phyloP scores from a whole-genome alignment of 495 filamentous ascomycete species.

The Penicillium waksmanii region DNA sequence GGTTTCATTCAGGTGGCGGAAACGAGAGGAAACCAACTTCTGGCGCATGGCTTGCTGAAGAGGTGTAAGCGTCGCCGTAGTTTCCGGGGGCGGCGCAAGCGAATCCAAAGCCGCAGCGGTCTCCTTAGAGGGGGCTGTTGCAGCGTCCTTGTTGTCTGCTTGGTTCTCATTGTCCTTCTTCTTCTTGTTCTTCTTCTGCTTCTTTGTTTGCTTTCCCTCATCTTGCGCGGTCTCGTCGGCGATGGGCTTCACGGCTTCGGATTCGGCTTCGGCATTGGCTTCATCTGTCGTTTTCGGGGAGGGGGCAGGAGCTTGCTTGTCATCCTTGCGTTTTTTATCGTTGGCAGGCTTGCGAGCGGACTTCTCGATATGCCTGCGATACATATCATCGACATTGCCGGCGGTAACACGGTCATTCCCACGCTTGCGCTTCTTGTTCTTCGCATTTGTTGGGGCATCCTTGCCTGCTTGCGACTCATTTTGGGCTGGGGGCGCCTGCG shows the following conservation, averaged over 20 bases:
- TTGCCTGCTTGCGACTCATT: constrained; percentile 30
- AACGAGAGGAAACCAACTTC: constrained; percentile 90
- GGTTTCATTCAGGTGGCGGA: constrained; percentile 95
- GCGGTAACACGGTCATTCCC: constrained; percentile 63
- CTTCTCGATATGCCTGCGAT: constrained; percentile 73
- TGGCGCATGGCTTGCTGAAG: constrained; percentile 91
- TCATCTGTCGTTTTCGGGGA: constrained; percentile 24
- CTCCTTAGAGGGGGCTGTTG: constrained; percentile 21
- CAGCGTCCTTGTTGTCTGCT: constrained; percentile 20
- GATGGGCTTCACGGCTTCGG: constrained; percentile 20
- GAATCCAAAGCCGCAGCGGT: constrained; percentile 25
- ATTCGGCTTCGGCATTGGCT: not conserved
- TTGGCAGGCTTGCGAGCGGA: constrained; percentile 19
- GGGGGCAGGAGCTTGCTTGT: constrained; percentile 12
- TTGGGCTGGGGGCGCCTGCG: constrained; percentile 32
- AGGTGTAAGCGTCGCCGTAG: constrained; percentile 71
- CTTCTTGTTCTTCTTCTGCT: constrained; percentile 44
- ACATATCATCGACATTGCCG: constrained; percentile 75
- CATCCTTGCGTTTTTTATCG: constrained; percentile 33
- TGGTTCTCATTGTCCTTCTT: constrained; percentile 39
- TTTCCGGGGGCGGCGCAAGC: constrained; percentile 31
- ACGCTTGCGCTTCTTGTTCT: constrained; percentile 58
- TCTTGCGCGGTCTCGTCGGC: constrained; percentile 29
- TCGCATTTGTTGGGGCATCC: constrained; percentile 34
- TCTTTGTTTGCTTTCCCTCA: constrained; percentile 29